Evolutionary conservation across 257 asterid species (phyloP).

Genomic region (Datura wrightii): DNA sequence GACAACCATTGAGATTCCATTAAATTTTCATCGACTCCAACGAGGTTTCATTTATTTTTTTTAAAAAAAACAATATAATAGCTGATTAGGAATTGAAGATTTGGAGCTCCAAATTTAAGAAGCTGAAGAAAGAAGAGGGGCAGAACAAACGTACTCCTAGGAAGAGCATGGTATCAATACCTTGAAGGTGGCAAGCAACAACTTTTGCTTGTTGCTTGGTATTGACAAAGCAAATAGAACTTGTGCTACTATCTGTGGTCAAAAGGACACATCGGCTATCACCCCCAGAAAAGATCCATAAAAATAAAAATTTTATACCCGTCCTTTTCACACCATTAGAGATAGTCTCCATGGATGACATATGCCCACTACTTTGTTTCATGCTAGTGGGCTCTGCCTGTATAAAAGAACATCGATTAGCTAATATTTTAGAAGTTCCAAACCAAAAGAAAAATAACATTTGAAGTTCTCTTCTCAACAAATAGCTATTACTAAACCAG

Average conservation of each 20-base stretch:
- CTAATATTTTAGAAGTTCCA: neutral
- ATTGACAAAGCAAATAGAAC: conserved; percentile 40
- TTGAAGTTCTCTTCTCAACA: neutral
- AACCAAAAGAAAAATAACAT: neutral
- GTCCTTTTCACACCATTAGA: conserved; percentile 54
- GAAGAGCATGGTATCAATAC: conserved; percentile 38
- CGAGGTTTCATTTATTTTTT: too few relatives aligned
- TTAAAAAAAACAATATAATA: too few relatives aligned
- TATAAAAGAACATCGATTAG: conserved; percentile 34
- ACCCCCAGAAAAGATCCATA: conserved; percentile 43
- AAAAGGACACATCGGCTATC: conserved; percentile 44
- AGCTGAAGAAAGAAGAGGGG: neutral
- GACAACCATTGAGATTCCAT: too few relatives aligned
- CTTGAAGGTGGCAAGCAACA: conserved; percentile 41
- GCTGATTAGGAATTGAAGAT: conserved; percentile 24
- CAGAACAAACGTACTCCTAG: conserved; percentile 53
- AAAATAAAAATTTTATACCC: conserved; percentile 42
- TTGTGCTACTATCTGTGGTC: conserved; percentile 42
- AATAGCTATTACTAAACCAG: neutral
- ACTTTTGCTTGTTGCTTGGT: conserved; percentile 39
- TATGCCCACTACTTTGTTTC: conserved; percentile 35
- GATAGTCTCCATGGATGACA: conserved; percentile 37
- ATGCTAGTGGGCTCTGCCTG: conserved; percentile 53
- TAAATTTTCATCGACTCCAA: too few relatives aligned
- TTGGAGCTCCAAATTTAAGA: neutral